phyloP scores from a whole-genome alignment of 768 basidiomycete species.

The Lactarius psammicola region DNA sequence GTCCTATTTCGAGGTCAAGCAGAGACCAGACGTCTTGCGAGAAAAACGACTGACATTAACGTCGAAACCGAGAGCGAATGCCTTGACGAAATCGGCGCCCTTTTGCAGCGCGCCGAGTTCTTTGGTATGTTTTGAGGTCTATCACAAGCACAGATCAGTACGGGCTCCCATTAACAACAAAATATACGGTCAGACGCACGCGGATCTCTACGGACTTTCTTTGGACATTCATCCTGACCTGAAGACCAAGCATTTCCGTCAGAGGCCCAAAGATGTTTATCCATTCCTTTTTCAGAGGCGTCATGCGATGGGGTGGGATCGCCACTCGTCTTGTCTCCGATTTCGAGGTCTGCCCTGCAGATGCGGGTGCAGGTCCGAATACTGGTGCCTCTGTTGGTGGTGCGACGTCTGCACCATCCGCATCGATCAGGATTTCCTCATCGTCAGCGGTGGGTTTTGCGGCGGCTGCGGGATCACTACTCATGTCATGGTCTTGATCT shows the following conservation, averaged over 20 bases:
- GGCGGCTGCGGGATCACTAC: neutral
- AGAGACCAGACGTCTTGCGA: neutral
- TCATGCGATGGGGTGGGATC: constrained; percentile 97
- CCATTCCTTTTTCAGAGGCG: constrained; percentile 96
- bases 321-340: constrained; percentile 86
- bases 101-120: constrained; percentile 93
- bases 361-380: constrained; percentile 66
- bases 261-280: constrained; percentile 91
- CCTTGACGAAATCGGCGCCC: constrained; percentile 95
- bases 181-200: constrained; percentile 49
- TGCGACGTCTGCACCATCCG: constrained; percentile 43
- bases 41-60: constrained; percentile 67
- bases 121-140: constrained; percentile 95
- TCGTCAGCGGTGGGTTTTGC: constrained; percentile 50
- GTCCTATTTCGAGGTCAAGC: constrained; percentile 54
- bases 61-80: constrained; percentile 92
- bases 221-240: constrained; percentile 96
- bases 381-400: constrained; percentile 56
- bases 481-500: constrained; percentile 22
- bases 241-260: constrained; percentile 90
- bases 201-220: constrained; percentile 88
- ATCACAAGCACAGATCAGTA: constrained; percentile 31
- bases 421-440: constrained; percentile 62
- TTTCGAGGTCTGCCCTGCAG: constrained; percentile 54
- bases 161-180: neutral